Conservation (phyloP, 331 rosid species). For the Quercus tomentella region DNA sequence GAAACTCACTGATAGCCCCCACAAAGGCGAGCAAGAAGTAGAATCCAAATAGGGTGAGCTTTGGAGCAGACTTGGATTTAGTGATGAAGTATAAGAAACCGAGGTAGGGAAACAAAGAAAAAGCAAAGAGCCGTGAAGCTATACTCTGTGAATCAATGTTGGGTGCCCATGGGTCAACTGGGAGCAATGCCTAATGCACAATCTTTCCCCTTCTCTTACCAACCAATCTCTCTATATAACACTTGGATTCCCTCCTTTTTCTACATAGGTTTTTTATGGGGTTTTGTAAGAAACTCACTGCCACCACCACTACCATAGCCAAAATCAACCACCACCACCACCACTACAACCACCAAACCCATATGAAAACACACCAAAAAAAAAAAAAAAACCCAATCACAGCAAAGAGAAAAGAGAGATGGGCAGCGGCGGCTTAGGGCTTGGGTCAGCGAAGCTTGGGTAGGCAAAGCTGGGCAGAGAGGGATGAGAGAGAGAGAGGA, state of each 20-base stretch:
- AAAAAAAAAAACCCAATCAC: too few relatives aligned
- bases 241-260: slow-evolving; percentile 10
- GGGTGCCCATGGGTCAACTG: slow-evolving; percentile 95
- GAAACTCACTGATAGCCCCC: slow-evolving; percentile 74
- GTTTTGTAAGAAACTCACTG: not conserved
- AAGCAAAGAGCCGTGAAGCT: slow-evolving; percentile 83
- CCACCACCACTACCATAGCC: too few relatives aligned
- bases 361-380: too few relatives aligned
- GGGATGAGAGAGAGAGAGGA: too few relatives aligned
- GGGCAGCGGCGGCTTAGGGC: too few relatives aligned
- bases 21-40: slow-evolving; percentile 84
- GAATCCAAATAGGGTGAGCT: slow-evolving; percentile 88
- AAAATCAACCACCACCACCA: too few relatives aligned
- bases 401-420: too few relatives aligned
- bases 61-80: slow-evolving; percentile 82
- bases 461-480: too few relatives aligned
- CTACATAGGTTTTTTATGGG: slow-evolving; percentile 5
- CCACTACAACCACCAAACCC: too few relatives aligned
- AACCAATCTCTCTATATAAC: slow-evolving; percentile 4
- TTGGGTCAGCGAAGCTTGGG: too few relatives aligned
- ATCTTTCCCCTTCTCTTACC: slow-evolving; percentile 25
- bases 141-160: slow-evolving; percentile 71
- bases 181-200: slow-evolving; percentile 45
- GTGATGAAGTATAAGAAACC: slow-evolving; percentile 88
- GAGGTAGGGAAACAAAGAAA: slow-evolving; percentile 77